phyloP scores from a whole-genome alignment of 495 filamentous ascomycete species.

The Beverwykella pulmonaria region DNA sequence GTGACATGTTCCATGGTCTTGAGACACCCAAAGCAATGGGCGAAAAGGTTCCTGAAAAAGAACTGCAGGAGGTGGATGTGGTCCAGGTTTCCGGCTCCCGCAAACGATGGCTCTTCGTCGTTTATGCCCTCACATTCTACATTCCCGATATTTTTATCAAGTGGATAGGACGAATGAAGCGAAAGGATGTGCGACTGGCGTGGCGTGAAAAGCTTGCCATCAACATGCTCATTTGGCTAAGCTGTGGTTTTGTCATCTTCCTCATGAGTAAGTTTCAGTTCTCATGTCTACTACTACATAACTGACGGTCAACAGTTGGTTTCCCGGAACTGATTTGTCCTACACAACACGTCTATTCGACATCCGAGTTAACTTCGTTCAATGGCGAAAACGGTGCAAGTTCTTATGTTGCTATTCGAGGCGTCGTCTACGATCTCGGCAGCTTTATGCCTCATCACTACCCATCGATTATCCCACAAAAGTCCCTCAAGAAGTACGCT shows the following conservation, averaged over 20 bases:
- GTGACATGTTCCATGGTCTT: constrained; percentile 98
- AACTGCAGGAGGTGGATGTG: constrained; percentile 88
- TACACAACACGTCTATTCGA: constrained; percentile 81
- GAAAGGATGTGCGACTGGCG: constrained; percentile 89
- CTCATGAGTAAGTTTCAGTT: constrained; percentile 54
- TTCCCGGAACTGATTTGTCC: constrained; percentile 92
- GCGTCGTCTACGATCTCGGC: constrained; percentile 83
- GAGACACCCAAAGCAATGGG: constrained; percentile 92
- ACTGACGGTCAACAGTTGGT: constrained; percentile 53
- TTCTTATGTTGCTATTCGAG: constrained; percentile 80
- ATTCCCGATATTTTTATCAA: constrained; percentile 84
- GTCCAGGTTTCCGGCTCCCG: constrained; percentile 75
- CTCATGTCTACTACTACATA: constrained; percentile 42
- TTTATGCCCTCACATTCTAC: constrained; percentile 81
- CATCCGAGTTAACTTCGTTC: constrained; percentile 70
- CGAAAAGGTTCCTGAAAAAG: constrained; percentile 89
- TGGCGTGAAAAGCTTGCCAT: constrained; percentile 99
- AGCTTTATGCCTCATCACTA: constrained; percentile 78
- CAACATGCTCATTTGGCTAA: constrained; percentile 95
- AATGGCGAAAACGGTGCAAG: constrained; percentile 68
- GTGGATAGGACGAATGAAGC: constrained; percentile 78
- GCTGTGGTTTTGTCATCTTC: constrained; percentile 77
- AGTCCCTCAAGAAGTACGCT: constrained; percentile 73
- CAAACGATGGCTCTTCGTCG: constrained; percentile 89
- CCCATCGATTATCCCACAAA: constrained; percentile 67